Base-by-base conservation (phyloP, 2,329 filamentous ascomycete genomes). In the Xylaria sp. region DNA sequence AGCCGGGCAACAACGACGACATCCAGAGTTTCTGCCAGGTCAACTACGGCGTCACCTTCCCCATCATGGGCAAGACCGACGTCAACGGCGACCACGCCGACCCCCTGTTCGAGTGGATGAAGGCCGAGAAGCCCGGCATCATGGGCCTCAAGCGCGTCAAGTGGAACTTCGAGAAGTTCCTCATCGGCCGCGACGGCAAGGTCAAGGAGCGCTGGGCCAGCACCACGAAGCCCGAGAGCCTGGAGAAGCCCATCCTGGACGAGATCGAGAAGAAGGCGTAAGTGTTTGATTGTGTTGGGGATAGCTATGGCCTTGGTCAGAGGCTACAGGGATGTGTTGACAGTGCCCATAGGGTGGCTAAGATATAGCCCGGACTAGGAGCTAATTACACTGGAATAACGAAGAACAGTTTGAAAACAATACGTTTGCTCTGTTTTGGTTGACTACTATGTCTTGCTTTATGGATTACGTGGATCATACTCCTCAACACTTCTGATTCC, bases 81-180 rank as follows among this genome's bases (percentile, higher is more conserved):
- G 94, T 97, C 69, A 99, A 99, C 72, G 94, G 94, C 67, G 85
- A 89, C 65, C 79, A 85, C 24, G 89, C 92, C 44, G 85, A 86
- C 66, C 92, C 92, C 1, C 75, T 96, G 37, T 97, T 82, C 73
- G 82, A 89, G 71, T 99, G 84, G 84, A 74, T 89, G 69, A 89
- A 88, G 79, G 73, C 75, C 40, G 77, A 87, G 75, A 88, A 91
- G 79, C 83, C 93, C 1, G 92, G 94, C 19, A 69, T 97, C 51
- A 76, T 97, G 76, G 94, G 94, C 18, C 72, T 97, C 69, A 93
- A 95, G 87, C 76, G 87, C 59, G 81, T 99, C 67, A 97, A 97
- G 88, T 99, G 94, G 94, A 99, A 99, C 78, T 99, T 97, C 79
- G 94, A 99, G 76, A 99, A 99, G 84, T 99, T 97, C 77, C 78